Base-by-base conservation (phyloP, 2,329 filamentous ascomycete genomes). In the Rhynchosporium agropyri region DNA sequence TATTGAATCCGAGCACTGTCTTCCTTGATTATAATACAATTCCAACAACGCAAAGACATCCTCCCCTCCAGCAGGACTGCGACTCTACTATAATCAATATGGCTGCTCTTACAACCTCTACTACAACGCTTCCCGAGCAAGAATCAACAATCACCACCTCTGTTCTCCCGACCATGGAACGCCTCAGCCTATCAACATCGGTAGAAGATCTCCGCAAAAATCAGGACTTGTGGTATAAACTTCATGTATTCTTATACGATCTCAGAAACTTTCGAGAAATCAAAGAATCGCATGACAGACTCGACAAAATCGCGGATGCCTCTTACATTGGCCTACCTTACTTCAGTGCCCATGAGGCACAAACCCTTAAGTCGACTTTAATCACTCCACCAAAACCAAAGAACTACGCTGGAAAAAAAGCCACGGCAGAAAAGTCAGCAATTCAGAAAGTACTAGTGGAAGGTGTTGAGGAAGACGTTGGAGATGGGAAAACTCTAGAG, bases 401-500 rank as follows among this genome's bases (percentile, higher is more conserved):
- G 13, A 36, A 13, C 13, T 13, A 57, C 26, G 1, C 20, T n/a
- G 4, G 42, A 13, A 29, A 45, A 28, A 29, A 20, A 29, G 20
- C 10, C 3, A 46, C 26, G 4, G 28, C 26, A n/a, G 36, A 26
- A 10, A 38, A 55, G 40, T 43, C 20, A 15, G 40, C 40, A 13
- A 10, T 43, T 4, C 10, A 15, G 40, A 43, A 43, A 43, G 20
- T 20, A 20, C 20, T 20, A 20, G 20, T 43, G 40, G 40, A 43
- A 43, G 40, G n/a, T 43, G 40, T 13, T 13, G 29, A 43, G 9
- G 53, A 43, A 38, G 26, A 55, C 9, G 10, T 20, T 20, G 13
- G 13, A 20, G 45, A 53, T n/a, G 65, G 48, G 10, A 68, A 69
- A 40, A 68, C 68, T 3, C 43, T 74, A 2, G 56, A 61, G 12